Evolutionary conservation across 1,284 basidiomycete genomes (phyloP).

Genomic region (Xanthoconium separans): DNA sequence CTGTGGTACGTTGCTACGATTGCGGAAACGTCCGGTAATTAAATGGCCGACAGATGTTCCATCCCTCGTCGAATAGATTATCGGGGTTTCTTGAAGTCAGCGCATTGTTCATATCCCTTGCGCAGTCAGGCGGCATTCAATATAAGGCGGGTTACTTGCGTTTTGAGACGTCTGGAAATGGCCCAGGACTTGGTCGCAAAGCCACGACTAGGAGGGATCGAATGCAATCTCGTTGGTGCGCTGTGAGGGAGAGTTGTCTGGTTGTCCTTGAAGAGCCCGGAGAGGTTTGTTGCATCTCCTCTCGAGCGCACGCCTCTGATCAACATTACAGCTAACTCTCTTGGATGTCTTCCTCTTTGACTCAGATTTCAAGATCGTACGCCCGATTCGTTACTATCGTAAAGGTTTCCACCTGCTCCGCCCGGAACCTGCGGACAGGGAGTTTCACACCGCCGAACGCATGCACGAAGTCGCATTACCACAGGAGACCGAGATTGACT

Average conservation of each 20-base stretch:
- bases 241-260: constrained; percentile 91
- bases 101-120: constrained; percentile 82
- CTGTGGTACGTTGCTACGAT: constrained; percentile 57
- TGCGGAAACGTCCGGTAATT: constrained; percentile 1
- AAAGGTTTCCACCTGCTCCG: constrained; percentile 70
- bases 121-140: constrained; percentile 80
- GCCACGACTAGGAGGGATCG: constrained; percentile 66
- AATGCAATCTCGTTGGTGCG: constrained; percentile 86
- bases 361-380: constrained; percentile 84
- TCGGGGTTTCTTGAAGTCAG: constrained; percentile 96
- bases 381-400: constrained; percentile 73
- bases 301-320: constrained; percentile 14
- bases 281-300: constrained; percentile 51
- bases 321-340: constrained; percentile 55
- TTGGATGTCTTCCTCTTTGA: constrained; percentile 97
- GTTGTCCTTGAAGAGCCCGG: constrained; percentile 88
- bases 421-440: constrained; percentile 32
- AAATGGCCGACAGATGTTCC: constrained; percentile 79
- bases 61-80: constrained; percentile 89
- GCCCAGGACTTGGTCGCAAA: constrained; percentile 61
- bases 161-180: constrained; percentile 50
- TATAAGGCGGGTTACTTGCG: constrained; percentile 89
- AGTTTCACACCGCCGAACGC: constrained; percentile 26
- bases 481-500: constrained; percentile 26
- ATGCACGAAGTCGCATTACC: constrained; percentile 9